Percentiles rank a stretch among this genome's conserved stretches.
These are phyloP conservation scores for Thielaviopsis populi DNA, from an alignment of 2,329 filamentous ascomycete genomes.

Conservation along the genomic window DNA sequence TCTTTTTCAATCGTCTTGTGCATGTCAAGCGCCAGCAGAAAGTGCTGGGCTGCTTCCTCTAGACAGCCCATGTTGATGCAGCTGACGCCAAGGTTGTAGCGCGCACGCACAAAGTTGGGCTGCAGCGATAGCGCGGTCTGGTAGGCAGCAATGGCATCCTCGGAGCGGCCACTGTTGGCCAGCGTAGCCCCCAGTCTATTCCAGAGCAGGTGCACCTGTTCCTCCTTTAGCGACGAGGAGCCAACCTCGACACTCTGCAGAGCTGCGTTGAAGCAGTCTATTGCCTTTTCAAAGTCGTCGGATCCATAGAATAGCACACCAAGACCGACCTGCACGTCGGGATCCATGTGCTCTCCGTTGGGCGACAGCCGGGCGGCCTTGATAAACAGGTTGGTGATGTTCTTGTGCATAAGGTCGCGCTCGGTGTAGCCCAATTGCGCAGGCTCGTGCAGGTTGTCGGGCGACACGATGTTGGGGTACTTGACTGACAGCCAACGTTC, in stretches of 20 bases:
- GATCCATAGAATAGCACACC: constrained; percentile 96
- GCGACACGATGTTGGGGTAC: constrained; percentile 69
- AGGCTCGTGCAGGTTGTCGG: constrained; percentile 54
- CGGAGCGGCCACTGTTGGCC: constrained; percentile 80
- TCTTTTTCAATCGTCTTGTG: constrained; percentile 84
- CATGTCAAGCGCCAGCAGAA: constrained; percentile 85
- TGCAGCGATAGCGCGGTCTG: constrained; percentile 79
- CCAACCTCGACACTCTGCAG: constrained; percentile 75
- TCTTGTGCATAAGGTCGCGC: constrained; percentile 73
- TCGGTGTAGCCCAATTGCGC: constrained; percentile 91
- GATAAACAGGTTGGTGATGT: constrained; percentile 83
- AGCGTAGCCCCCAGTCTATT: constrained; percentile 92
- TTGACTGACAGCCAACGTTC: constrained; percentile 95
- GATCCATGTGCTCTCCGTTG: constrained; percentile 89
- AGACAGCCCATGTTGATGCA: constrained; percentile 98
- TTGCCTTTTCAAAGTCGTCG: constrained; percentile 95
- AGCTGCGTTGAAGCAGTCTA: constrained; percentile 92
- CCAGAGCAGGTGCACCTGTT: constrained; percentile 88
- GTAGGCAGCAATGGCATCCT: constrained; percentile 95
- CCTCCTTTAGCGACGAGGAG: constrained; percentile 57
- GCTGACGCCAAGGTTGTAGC: constrained; percentile 90
- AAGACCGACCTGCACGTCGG: constrained; percentile 91
- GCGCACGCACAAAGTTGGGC: constrained; percentile 90
- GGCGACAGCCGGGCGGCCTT: constrained; percentile 82
- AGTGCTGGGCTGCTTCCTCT: constrained; percentile 80